These are phyloP conservation scores for Lophium mytilinum DNA, from an alignment of 495 filamentous ascomycete species.

Conservation along the genomic window DNA sequence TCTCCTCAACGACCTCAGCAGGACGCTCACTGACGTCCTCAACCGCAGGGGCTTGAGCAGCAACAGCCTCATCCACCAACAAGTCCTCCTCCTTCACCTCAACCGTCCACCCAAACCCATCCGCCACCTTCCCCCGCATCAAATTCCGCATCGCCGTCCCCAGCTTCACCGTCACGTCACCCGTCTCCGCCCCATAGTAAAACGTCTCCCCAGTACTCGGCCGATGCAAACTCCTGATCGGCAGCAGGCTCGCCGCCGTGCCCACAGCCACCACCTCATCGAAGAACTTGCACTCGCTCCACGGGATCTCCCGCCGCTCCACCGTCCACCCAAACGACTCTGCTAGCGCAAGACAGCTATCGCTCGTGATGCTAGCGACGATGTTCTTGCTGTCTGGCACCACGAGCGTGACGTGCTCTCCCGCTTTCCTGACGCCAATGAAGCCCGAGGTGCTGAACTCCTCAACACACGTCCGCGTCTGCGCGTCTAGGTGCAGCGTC, in stretches of 20 bases:
- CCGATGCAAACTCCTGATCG: slow-evolving; percentile 12
- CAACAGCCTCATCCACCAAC: neutral
- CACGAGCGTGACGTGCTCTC: slow-evolving; percentile 24
- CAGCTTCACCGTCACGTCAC: slow-evolving; percentile 52
- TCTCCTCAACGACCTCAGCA: too few species aligned
- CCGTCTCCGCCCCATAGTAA: slow-evolving; percentile 39
- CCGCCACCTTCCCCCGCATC: slow-evolving; percentile 65
- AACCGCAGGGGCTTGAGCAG: neutral
- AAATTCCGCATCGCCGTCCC: slow-evolving; percentile 70
- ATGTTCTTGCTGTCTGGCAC: slow-evolving; percentile 35
- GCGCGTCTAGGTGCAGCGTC: slow-evolving; percentile 43
- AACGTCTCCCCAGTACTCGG: slow-evolving; percentile 9
- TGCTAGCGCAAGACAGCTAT: slow-evolving; percentile 26
- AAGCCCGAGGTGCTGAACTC: slow-evolving; percentile 44
- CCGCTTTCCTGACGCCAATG: slow-evolving; percentile 34
- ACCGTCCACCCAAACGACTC: slow-evolving; percentile 30
- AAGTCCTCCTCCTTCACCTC: slow-evolving; percentile 38
- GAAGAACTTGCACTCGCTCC: slow-evolving; percentile 15
- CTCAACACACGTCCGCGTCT: slow-evolving; percentile 37
- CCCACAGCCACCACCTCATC: slow-evolving; percentile 11
- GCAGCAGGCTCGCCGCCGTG: slow-evolving; percentile 6
- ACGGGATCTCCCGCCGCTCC: slow-evolving; percentile 22
- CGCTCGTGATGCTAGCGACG: slow-evolving; percentile 30
- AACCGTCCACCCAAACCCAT: slow-evolving; percentile 64
- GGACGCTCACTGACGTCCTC: neutral